These are phyloP conservation scores for Dryadomyces sulphureus DNA, from an alignment of 2,329 filamentous ascomycete species.

Conservation along the genomic window DNA sequence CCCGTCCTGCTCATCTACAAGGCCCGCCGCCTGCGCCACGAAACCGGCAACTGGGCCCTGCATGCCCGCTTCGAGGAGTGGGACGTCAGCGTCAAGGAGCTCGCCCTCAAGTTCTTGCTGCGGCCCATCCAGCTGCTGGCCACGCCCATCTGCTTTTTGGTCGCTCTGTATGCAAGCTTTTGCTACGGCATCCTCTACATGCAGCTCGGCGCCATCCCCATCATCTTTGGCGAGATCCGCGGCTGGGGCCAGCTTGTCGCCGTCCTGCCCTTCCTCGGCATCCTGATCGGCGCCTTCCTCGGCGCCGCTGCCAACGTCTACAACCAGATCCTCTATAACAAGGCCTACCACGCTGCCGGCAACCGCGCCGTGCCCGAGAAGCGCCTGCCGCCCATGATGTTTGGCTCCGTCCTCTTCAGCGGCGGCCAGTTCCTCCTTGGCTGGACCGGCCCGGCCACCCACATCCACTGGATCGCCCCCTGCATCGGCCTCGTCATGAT, in stretches of 20 bases:
- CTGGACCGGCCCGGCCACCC: constrained; percentile 11
- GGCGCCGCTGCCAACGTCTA: constrained; percentile 35
- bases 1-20: constrained; percentile 35
- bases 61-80: constrained; percentile 7
- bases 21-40: constrained; percentile 25
- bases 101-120: constrained; percentile 51
- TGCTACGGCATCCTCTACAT: constrained; percentile 42
- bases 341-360: constrained; percentile 20
- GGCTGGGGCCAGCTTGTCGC: constrained; percentile 46
- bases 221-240: constrained; percentile 35
- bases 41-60: constrained; percentile 22
- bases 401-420: constrained; percentile 27
- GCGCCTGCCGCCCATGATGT: constrained; percentile 27
- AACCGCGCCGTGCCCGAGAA: constrained; percentile 22
- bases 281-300: constrained; percentile 27
- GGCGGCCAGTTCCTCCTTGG: constrained; percentile 22
- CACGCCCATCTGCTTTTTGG: constrained; percentile 45
- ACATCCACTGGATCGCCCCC: constrained; percentile 8
- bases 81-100: constrained; percentile 34
- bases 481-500: constrained; percentile 19
- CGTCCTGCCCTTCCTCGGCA: constrained; percentile 37
- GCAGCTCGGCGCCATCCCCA: constrained; percentile 38
- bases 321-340: constrained; percentile 27
- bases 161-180: constrained; percentile 32
- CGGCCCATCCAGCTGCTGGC: constrained; percentile 58